Evolutionary conservation across 192 early-diverging fungal species (phyloP).

Genomic region (Borealophlyctis nickersoniae): DNA sequence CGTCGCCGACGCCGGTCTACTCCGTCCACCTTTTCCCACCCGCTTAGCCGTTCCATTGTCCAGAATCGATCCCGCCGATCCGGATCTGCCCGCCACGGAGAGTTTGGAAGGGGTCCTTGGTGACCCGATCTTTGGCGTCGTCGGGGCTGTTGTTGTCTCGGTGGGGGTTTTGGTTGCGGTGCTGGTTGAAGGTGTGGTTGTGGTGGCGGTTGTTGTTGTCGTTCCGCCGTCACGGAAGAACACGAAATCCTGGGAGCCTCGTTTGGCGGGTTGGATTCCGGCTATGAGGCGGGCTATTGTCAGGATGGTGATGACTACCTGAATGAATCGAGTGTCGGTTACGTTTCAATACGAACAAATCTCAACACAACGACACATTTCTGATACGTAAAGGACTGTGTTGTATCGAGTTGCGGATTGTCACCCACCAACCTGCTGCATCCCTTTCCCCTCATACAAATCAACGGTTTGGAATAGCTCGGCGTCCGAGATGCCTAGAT

Average conservation of each 20-base stretch:
- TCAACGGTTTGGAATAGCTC: constrained; percentile 84
- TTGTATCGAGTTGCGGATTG: too few relatives aligned
- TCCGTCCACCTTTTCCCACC: not conserved
- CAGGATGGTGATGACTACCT: constrained; percentile 73
- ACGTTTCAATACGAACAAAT: constrained; percentile 61
- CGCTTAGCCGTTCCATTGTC: not conserved
- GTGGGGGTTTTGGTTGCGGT: too few relatives aligned
- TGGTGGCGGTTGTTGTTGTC: too few relatives aligned
- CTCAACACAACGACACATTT: too few relatives aligned
- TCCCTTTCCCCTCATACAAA: constrained; percentile 64
- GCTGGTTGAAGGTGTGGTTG: too few relatives aligned
- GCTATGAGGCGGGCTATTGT: constrained; percentile 63
- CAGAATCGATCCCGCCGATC: too few relatives aligned
- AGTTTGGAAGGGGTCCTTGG: too few relatives aligned
- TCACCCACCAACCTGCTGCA: constrained; percentile 44
- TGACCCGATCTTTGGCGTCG: too few relatives aligned
- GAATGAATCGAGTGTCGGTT: constrained; percentile 15
- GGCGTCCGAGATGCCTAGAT: constrained; percentile 66
- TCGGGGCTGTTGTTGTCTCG: too few relatives aligned
- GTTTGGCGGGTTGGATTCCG: constrained; percentile 18
- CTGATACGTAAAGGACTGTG: too few relatives aligned
- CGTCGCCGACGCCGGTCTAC: not conserved
- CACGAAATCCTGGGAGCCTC: not conserved
- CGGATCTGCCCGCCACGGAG: too few relatives aligned
- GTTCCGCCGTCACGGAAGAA: not conserved